phyloP scores from a whole-genome alignment of 1,284 basidiomycete genomes.

The Sanghuangporus weigelae region DNA sequence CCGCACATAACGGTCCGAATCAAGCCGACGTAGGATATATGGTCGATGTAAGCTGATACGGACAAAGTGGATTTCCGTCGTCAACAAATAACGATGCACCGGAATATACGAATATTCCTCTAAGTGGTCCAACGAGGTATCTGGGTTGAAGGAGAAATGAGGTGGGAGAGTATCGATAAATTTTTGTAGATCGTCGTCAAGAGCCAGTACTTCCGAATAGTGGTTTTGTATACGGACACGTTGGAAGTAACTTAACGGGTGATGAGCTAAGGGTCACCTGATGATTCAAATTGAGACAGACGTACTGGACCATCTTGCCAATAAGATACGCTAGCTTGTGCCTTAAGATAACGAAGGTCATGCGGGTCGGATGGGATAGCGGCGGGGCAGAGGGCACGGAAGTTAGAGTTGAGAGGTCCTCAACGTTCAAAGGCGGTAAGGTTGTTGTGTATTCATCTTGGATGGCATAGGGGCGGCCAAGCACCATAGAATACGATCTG shows the following conservation, averaged over 20 bases:
- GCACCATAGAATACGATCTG: slow-evolving; percentile 84
- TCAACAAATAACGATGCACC: slow-evolving; percentile 72
- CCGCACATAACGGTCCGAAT: slow-evolving; percentile 68
- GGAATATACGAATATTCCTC: slow-evolving; percentile 57
- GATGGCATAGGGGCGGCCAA: slow-evolving; percentile 86
- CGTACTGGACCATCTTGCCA: slow-evolving; percentile 78
- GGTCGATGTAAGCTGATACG: slow-evolving; percentile 75
- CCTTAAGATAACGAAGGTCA: slow-evolving; percentile 86
- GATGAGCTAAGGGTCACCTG: neutral
- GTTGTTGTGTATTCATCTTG: slow-evolving; percentile 85
- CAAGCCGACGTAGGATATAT: slow-evolving; percentile 67
- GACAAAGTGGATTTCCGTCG: slow-evolving; percentile 77
- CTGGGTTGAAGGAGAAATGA: slow-evolving; percentile 71
- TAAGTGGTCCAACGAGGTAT: slow-evolving; percentile 63
- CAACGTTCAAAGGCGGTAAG: slow-evolving; percentile 78
- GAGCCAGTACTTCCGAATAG: slow-evolving; percentile 77
- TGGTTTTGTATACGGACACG: slow-evolving; percentile 78
- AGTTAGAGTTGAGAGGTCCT: slow-evolving; percentile 53
- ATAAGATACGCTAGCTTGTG: slow-evolving; percentile 82
- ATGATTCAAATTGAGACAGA: neutral
- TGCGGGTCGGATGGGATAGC: slow-evolving; percentile 72
- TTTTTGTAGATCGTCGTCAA: slow-evolving; percentile 83
- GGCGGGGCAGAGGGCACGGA: slow-evolving; percentile 37
- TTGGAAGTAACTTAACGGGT: slow-evolving; percentile 65
- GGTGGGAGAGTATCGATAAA: slow-evolving; percentile 76